phyloP scores from a whole-genome alignment of 2,329 filamentous ascomycete genomes.

The Fusarium robinianum region DNA sequence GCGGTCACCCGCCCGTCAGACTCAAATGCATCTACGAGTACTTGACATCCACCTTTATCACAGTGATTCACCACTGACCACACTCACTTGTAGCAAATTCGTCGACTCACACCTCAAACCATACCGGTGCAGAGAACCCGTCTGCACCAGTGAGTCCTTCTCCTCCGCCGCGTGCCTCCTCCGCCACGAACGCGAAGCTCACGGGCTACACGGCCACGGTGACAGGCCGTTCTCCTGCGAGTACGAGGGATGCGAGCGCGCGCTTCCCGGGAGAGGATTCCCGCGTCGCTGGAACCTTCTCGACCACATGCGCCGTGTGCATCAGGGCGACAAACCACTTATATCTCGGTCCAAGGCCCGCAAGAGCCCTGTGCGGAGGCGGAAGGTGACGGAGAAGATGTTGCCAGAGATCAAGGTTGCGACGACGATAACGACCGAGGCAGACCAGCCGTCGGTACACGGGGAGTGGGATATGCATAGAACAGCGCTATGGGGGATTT shows the following conservation, averaged over 20 bases:
- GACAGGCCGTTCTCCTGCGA: conserved; percentile 89
- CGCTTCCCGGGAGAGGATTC: conserved; percentile 81
- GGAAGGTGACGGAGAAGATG: too few species aligned
- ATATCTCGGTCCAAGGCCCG: too few species aligned
- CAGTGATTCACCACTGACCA: conserved; percentile 17
- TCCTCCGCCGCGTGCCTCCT: conserved; percentile 94
- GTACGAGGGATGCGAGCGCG: conserved; percentile 83
- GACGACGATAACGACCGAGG: too few species aligned
- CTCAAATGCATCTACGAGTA: conserved; percentile 99
- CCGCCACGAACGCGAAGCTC: conserved; percentile 91
- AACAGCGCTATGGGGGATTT: too few species aligned
- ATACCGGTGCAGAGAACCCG: conserved; percentile 84
- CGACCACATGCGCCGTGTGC: too few species aligned
- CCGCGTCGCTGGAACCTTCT: conserved; percentile 94
- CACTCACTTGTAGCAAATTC: conserved; percentile 71
- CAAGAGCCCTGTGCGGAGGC: too few species aligned
- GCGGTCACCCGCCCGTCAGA: conserved; percentile 89
- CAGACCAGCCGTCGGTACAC: too few species aligned
- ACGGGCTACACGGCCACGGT: conserved; percentile 91
- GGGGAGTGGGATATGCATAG: too few species aligned
- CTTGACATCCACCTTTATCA: conserved; percentile 44
- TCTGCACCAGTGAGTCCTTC: conserved; percentile 83
- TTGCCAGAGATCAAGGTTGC: too few species aligned
- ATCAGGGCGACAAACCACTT: too few species aligned
- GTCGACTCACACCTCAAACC: conserved; percentile 95